Evolutionary conservation across 768 basidiomycete species (phyloP).

Genomic region (Agaricus subrufescens): DNA sequence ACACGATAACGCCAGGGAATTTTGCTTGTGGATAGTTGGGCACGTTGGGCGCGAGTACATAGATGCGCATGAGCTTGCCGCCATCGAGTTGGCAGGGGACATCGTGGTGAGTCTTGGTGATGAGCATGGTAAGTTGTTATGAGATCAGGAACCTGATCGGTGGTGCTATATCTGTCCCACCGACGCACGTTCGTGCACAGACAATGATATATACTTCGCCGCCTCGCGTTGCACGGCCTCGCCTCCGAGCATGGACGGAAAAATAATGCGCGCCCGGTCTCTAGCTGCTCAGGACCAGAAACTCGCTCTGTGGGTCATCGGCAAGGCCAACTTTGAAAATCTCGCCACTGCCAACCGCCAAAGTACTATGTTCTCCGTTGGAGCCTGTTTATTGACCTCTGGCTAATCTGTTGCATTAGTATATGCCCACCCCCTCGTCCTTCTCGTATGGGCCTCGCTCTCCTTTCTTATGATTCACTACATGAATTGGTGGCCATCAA

Average conservation of each 20-base stretch:
- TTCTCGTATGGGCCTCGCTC: slow-evolving; percentile 58
- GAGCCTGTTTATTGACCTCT: background rate
- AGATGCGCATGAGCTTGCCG: slow-evolving; percentile 71
- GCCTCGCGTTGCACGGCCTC: background rate
- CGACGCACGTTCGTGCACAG: slow-evolving; percentile 4
- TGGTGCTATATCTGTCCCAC: too few species aligned
- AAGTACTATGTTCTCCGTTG: slow-evolving; percentile 27
- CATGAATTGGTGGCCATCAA: slow-evolving; percentile 66
- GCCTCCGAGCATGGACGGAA: background rate
- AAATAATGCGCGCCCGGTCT: slow-evolving; percentile 48
- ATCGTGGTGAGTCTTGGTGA: slow-evolving; percentile 76
- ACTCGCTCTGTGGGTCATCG: slow-evolving; percentile 57
- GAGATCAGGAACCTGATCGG: too few species aligned
- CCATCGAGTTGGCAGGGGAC: slow-evolving; percentile 63
- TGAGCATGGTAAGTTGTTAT: slow-evolving; percentile 57
- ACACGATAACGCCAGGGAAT: slow-evolving; percentile 88
- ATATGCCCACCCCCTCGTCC: slow-evolving; percentile 52
- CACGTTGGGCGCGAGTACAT: slow-evolving; percentile 74
- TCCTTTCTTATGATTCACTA: slow-evolving; percentile 54
- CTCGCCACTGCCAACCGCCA: slow-evolving; percentile 63
- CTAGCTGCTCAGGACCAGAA: slow-evolving; percentile 51
- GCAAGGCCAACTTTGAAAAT: slow-evolving; percentile 61
- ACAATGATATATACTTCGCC: background rate
- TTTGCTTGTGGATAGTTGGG: slow-evolving; percentile 85
- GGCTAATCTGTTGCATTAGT: slow-evolving; percentile 26